A percentile compares a stretch with the other conserved stretches of the same genome.
Conservation (phyloP, 805 yeast genomes). For the Saccharomycopsis oosterbeekiorum region DNA sequence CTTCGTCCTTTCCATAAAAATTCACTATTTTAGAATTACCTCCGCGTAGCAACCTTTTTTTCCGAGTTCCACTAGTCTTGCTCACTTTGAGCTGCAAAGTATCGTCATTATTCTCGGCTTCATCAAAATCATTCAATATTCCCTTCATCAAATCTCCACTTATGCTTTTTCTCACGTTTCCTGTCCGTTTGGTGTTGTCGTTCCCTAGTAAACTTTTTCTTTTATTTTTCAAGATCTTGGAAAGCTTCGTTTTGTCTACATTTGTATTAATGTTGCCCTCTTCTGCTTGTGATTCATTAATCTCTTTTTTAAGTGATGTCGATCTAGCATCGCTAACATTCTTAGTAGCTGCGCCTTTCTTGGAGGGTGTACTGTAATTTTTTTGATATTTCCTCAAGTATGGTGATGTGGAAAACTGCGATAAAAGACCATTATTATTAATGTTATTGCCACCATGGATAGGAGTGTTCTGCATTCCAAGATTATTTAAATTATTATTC, state of each 20-base stretch:
- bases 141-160: not conserved
- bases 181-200: not conserved
- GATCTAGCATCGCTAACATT: too few relatives aligned
- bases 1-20: not conserved
- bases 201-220: not conserved
- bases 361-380: not conserved
- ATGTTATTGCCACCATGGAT: not conserved
- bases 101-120: not conserved
- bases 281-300: not conserved
- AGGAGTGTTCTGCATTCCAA: not conserved
- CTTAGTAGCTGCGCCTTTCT: not conserved
- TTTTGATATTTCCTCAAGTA: constrained; percentile 4
- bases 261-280: not conserved
- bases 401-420: constrained; percentile 14
- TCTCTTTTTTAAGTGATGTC: not conserved
- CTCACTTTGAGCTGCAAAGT: not conserved
- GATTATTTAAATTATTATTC: not conserved
- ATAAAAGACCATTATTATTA: not conserved
- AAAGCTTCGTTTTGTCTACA: not conserved
- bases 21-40: not conserved
- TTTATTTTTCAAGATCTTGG: not conserved
- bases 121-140: not conserved
- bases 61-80: not conserved
- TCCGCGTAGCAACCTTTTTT: not conserved
- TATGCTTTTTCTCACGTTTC: not conserved